Base-by-base conservation (phyloP, 2,329 filamentous ascomycete genomes). In the Furcasterigmium furcatum region DNA sequence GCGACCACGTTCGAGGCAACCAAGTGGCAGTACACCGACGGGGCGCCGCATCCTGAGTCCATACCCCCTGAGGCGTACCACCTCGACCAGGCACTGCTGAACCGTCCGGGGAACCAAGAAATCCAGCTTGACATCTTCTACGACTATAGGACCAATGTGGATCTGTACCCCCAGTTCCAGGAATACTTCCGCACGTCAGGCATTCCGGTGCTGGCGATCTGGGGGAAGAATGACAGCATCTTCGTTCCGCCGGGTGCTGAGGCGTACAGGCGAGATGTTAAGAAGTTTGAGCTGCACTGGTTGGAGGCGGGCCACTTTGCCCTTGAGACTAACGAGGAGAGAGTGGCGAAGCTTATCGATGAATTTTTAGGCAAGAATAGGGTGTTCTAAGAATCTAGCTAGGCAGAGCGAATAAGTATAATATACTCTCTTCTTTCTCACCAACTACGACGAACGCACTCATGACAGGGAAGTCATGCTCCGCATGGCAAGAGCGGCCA, bases 281-380 rank as follows among this genome's bases (percentile, higher is more conserved):
- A 65, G 9, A 60, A 69, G 20, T 65, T 74, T 5, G 70, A 77
- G 55, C 55, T 81, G 32, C 63, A 70, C 49, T 63, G 76, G 41
- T 54, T 82, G 35, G 76, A 83, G 57, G 72, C 71, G 2, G 77
- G 77, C 0, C 79, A 83, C 62, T 82, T 82, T 66, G 74, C 77
- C 13, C 49, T 65, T 10, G 65, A 69, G 56, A 62, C 52, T 1
- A 62, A 67, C 41, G 62, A 66, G 52, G 36, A 45, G 18, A 43
- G 52, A 44, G 49, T 62, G 29, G 62, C 62, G 5, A 51, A 50
- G 38, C 46, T 52, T 40, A 64, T 64, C 20, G 40, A 53, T 19
- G 42, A 20, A 3, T 65, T 66, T 21, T 53, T 64, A 9, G 43
- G 54, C 13, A 59, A 55, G 45, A 49, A 55, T 27, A 29, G 44